A percentile compares a stretch with the other conserved stretches of the same genome.
phyloP scores from a whole-genome alignment of 2,329 filamentous ascomycete species.

The Arthrobotrys megalospora region DNA sequence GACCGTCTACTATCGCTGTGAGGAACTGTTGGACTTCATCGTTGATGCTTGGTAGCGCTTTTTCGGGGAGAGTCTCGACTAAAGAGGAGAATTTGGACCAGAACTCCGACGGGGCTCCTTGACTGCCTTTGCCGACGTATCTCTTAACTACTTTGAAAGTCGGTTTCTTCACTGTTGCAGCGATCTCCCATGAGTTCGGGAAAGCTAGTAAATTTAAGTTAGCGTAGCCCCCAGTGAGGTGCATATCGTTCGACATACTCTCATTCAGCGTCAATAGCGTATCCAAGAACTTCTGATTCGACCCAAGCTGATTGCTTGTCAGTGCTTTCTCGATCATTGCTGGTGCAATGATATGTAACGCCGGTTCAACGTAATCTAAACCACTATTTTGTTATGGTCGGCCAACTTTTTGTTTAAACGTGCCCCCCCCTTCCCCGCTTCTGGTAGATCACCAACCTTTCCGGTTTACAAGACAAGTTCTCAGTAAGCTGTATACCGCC shows the following conservation, averaged over 20 bases:
- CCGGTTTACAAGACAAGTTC: constrained; percentile 70
- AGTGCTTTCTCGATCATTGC: constrained; percentile 81
- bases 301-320: constrained; percentile 79
- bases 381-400: constrained; percentile 53
- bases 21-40: constrained; percentile 76
- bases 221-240: constrained; percentile 62
- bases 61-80: constrained; percentile 72
- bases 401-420: constrained; percentile 34
- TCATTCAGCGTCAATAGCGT: constrained; percentile 77
- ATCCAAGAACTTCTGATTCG: constrained; percentile 79
- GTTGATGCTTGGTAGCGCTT: constrained; percentile 72
- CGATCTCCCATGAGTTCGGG: constrained; percentile 57
- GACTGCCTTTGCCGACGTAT: constrained; percentile 87
- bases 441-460: constrained; percentile 66
- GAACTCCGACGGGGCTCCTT: constrained; percentile 79
- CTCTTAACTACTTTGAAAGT: constrained; percentile 75
- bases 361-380: constrained; percentile 70
- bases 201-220: constrained; percentile 63
- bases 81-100: constrained; percentile 80
- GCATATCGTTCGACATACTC: constrained; percentile 71
- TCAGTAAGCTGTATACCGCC: constrained; percentile 73
- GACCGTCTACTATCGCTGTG: constrained; percentile 78
- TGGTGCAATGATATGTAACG: constrained; percentile 72
- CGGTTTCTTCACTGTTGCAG: constrained; percentile 71
- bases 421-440: not conserved